Evolutionary conservation across 257 asterid species (phyloP), one percentile per base, ranked within the genome.

Genomic region (Phtheirospermum japonicum): DNA sequence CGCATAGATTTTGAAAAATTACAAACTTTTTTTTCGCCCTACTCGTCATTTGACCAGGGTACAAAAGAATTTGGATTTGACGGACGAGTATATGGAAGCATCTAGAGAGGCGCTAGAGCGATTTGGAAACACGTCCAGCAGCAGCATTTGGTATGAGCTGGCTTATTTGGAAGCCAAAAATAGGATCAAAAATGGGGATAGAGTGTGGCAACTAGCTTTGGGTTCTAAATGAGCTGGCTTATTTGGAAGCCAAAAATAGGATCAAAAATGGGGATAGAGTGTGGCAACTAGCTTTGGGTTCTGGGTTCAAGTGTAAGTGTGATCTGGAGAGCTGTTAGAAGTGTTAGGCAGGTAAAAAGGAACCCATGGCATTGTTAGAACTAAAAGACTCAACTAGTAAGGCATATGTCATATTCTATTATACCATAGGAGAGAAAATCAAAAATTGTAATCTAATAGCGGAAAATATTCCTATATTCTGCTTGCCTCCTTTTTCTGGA

Each of bases 91-190:
- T 73, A 88, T 85, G 96, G 96, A 85, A 63, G 89, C 91, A 0
- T 85, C 96, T 1, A 76, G 96, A 42, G 79, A 66, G 77, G 85
- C 91, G 1, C 64, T 88, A n/a, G 86, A 88, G 64, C 66, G 83
- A 56, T 88, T 88, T 39, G 94, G 94, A 4, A 87, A 87, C 78
- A 85, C 96, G 9, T 88, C 94, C 2, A 88, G 96, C 64, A 88
- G 94, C 54, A 79, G 89, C 58, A 78, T 88, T 42, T 88, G 96
- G 96, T 85, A 83, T 55, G 90, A 88, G 43, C 63, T 85, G 65
- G 94, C 96, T 42, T 88, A 77, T 30, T 48, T 85, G 52, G 96
- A 85, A 53, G 83, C 86, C 1, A 65, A 79, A 33, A 43, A 65
- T 7, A 81, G 68, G 80, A 62, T 88, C 49, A 78, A 68, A 57